These are phyloP conservation scores for Articulospora tetracladia DNA, from an alignment of 495 filamentous ascomycete genomes.

Conservation along the genomic window DNA sequence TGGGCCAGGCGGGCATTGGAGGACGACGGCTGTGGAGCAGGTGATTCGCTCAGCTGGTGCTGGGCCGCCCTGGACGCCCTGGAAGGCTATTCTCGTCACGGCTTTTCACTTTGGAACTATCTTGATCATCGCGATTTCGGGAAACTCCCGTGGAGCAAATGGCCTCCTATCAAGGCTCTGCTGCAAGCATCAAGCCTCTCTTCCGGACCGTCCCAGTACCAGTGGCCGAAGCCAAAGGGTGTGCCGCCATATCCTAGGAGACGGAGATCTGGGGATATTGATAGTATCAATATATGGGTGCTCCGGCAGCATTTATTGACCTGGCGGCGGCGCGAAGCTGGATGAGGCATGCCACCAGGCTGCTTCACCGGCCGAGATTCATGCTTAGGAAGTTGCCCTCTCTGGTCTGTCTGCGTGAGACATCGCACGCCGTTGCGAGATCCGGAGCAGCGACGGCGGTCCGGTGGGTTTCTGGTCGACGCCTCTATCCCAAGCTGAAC, in stretches of 20 bases:
- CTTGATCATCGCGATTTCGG: constrained; percentile 10
- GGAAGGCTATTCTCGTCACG: not conserved
- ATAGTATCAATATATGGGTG: not conserved
- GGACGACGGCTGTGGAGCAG: no score
- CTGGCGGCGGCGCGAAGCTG: no score
- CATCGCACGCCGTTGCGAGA: constrained; percentile 16
- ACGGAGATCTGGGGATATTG: not conserved
- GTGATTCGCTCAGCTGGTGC: not conserved
- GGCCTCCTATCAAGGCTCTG: not conserved
- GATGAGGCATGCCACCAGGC: no score
- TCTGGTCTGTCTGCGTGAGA: not conserved
- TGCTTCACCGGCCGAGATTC: not conserved
- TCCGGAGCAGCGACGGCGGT: constrained; percentile 1
- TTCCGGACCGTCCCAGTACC: not conserved
- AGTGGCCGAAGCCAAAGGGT: not conserved
- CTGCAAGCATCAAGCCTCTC: not conserved
- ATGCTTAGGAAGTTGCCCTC: no score
- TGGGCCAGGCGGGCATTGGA: not conserved
- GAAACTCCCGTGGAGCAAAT: not conserved
- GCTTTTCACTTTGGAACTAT: not conserved
- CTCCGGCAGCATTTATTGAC: no score
- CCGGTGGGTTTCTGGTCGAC: not conserved
- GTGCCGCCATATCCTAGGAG: not conserved
- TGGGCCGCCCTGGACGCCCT: not conserved
- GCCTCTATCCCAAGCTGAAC: not conserved